Base-by-base conservation (phyloP, 2,329 filamentous ascomycete genomes). In the Emergomyces africanus region DNA sequence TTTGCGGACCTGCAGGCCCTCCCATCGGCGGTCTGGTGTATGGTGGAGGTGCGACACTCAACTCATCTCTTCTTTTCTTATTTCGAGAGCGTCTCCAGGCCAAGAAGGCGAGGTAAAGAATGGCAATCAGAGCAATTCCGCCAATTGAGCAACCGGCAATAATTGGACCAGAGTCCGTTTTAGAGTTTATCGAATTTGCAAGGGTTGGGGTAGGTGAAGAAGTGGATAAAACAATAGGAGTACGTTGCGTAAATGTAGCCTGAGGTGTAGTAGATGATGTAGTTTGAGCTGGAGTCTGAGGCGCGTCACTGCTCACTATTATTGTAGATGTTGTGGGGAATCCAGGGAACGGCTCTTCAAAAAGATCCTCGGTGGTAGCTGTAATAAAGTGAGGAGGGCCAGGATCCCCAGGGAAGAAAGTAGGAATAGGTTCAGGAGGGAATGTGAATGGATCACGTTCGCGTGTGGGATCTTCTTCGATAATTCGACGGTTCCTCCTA, bases 111-210 rank as follows among this genome's bases (percentile, higher is more conserved):
- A 64, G 53, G 49, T 62, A 64, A 39, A 59, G 44, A 4, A 61
- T 49, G 46, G 59, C 56, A 41, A 64, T 44, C 6, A 62, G 50
- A 35, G 61, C 61, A 44, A 61, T 60, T 6, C 59, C 61, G 23
- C 62, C 62, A 49, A 64, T 61, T 3, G 62, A 60, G 10, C 61
- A 62, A 33, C 62, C 61, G 3, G 60, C 62, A n/a, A 60, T 60
- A 55, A 64, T 54, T 14, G 56, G 59, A 18, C 57, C 60, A 9
- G 55, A 58, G 23, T 56, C 61, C 23, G 57, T 23, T 10, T 55
- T 58, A 28, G 44, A 23, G 2, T 42, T 49, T 28, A 56, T 54
- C n/a, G 58, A 33, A 54, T 57, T 33, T 15, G 30, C 23, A 5
- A 61, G 44, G 1, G 55, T 49, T 30, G 51, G 20, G 30, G 62